phyloP scores from a whole-genome alignment of 2,329 filamentous ascomycete genomes.

The Trichoderma sp. region DNA sequence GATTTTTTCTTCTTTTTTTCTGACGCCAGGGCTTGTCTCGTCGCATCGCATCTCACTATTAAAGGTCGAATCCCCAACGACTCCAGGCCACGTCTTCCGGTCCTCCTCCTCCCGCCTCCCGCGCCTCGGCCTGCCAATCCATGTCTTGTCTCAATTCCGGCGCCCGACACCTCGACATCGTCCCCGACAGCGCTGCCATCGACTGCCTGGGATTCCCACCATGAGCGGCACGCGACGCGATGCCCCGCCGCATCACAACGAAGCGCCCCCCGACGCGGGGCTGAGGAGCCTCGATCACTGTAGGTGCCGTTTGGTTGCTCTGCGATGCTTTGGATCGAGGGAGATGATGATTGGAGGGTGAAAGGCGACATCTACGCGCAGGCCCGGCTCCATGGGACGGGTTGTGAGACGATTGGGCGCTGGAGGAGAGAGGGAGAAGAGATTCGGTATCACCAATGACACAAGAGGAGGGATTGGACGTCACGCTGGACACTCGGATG shows the following conservation, averaged over 20 bases:
- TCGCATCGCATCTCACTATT: conserved; percentile 24
- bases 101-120: conserved; percentile 1
- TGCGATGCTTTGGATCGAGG: neutral
- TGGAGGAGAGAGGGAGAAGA: neutral
- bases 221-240: conserved; percentile 42
- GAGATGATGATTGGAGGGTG: no score
- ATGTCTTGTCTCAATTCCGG: conserved; percentile 30
- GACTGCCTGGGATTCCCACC: conserved; percentile 31
- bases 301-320: conserved; percentile 44
- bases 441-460: neutral
- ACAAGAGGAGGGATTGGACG: neutral
- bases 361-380: neutral
- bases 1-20: conserved; percentile 3
- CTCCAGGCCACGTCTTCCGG: conserved; percentile 16
- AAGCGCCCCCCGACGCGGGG: conserved; percentile 65
- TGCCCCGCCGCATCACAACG: conserved; percentile 37
- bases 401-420: neutral
- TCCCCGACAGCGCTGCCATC: conserved; percentile 24
- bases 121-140: conserved; percentile 17
- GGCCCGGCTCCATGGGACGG: neutral
- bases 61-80: neutral
- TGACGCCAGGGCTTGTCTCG: conserved; percentile 6
- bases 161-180: conserved; percentile 27
- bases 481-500: neutral
- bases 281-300: conserved; percentile 80